Evolutionary conservation across 345 rosid genomes (phyloP), one percentile per base, ranked within the genome.

Genomic region (Psidium friedrichsthalianum): DNA sequence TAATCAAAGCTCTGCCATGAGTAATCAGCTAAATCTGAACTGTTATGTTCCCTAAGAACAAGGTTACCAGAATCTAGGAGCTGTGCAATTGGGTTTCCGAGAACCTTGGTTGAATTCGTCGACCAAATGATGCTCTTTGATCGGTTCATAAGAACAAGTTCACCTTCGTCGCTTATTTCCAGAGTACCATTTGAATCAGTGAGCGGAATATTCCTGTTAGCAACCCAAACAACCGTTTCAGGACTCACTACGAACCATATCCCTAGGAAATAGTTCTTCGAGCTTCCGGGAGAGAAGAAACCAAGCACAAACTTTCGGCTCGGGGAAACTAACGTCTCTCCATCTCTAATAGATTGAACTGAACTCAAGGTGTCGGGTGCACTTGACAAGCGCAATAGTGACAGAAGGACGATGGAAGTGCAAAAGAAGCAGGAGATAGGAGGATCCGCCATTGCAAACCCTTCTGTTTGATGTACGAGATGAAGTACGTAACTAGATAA

Each of bases 61-160:
- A 91, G 88, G 51, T 91, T 90, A 22, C 92, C 93, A 11, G 88
- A 80, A n/a, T 90, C 93, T 27, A 90, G 81, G 84, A 90, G 78
- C 85, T 78, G 87, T 18, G 89, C 82, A 82, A 83, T 85, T 36
- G 89, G 89, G 74, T 83, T 85, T 22, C 18, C 16, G 2, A 86
- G 69, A 11, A 12, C 15, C 78, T 44, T 29, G 49, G 89, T 76
- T 74, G 58, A 82, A 74, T 74, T 88, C 2, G 87, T 76, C 10
- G 87, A 86, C 92, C 91, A 84, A 6, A 86, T 8, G 54, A 24
- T 3, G 22, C 42, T 83, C 27, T 69, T 51, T 12, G 11, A 8
- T 15, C 4, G 53, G 56, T 87, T 85, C 44, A 82, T 47, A 61
- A 88, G 86, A 53, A 40, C 81, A 53, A 90, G 57, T 55, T 56